Base-by-base conservation (phyloP, 169 alveolate species). In the Babesia bigemina region DNA sequence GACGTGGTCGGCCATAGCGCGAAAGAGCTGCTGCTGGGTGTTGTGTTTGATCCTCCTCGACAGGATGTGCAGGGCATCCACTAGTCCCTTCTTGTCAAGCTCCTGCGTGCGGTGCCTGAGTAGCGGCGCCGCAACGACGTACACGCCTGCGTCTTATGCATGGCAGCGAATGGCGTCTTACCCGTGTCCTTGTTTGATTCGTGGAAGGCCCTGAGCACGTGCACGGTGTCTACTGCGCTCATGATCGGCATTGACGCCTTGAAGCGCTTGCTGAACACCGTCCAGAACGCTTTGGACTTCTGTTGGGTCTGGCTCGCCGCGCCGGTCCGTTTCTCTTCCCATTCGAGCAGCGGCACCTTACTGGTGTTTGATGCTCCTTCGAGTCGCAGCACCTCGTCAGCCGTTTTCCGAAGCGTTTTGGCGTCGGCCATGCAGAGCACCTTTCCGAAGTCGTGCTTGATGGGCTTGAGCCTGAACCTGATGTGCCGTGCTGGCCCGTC, bases 211-310 rank as follows among this genome's bases (percentile, higher is more conserved):
- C 61, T 48, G 19, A 81, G 62, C 24, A 81, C 59, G 22, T 48
- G 63, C 21, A 65, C 78, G 21, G 63, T 81, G 50, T 63, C 79
- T 17, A 16, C 26, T 8, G 70, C 79, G 19, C 58, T 33, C 63
- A 81, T 36, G 10, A 81, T 63, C 11, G 55, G 72, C 39, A 73
- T 16, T 10, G 81, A 72, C 12, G 74, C 76, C 44, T 81, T 81
- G 47, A 81, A 72, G 16, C 88, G 74, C 48, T 81, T 81, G 63
- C 88, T 81, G 58, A 62, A 81, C 7, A 81, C 88, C 13, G 73
- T 73, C 88, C 88, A 81, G 48, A 81, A 81, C 28, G 77, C 86
- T n/a, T 22, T 42, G 7, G 85, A 39, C 58, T 81, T 81, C 13
- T 16, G 21, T 12, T 59, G 28, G 39, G 29, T 42, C 16, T 12